Evolutionary conservation across 2,329 filamentous ascomycete species (phyloP).

Genomic region (Pseudocercospora fijiensis): DNA sequence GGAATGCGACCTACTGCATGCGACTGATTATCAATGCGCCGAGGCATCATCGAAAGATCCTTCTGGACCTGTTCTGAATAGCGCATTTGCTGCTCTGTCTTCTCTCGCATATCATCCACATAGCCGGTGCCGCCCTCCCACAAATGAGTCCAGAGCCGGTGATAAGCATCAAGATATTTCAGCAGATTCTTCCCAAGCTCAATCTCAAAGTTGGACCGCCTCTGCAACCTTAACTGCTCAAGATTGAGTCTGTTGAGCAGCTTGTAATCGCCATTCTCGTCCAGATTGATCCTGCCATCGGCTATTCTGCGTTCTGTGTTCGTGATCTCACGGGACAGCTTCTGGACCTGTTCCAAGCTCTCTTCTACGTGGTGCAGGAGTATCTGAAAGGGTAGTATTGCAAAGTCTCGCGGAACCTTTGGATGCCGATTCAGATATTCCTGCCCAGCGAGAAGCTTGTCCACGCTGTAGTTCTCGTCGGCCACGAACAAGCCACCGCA

Average conservation of each 20-base stretch:
- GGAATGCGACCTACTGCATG: constrained; percentile 31
- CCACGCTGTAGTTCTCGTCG: constrained; percentile 33
- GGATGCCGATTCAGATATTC: constrained; percentile 37
- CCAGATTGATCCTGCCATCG: constrained; percentile 36
- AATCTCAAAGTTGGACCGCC: constrained; percentile 37
- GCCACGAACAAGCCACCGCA: constrained; percentile 36
- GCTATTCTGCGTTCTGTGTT: constrained; percentile 37
- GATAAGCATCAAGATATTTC: constrained; percentile 38
- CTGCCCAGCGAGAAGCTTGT: constrained; percentile 31
- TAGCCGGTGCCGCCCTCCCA: constrained; percentile 38
- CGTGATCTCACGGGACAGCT: constrained; percentile 34
- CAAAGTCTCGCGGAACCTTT: constrained; percentile 38
- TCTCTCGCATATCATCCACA: constrained; percentile 39
- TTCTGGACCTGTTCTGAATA: constrained; percentile 36
- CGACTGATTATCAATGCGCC: constrained; percentile 39
- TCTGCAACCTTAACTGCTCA: constrained; percentile 36
- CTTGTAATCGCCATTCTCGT: constrained; percentile 40
- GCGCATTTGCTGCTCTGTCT: constrained; percentile 38
- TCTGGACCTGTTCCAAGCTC: constrained; percentile 34
- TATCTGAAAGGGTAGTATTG: constrained; percentile 36
- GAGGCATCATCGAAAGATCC: constrained; percentile 37
- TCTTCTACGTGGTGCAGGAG: constrained; percentile 36
- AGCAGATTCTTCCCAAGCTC: constrained; percentile 37
- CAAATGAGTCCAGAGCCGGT: constrained; percentile 32
- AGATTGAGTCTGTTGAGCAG: constrained; percentile 38